Base-by-base conservation (phyloP, 2,329 filamentous ascomycete genomes). In the Nothopassalora personata region DNA sequence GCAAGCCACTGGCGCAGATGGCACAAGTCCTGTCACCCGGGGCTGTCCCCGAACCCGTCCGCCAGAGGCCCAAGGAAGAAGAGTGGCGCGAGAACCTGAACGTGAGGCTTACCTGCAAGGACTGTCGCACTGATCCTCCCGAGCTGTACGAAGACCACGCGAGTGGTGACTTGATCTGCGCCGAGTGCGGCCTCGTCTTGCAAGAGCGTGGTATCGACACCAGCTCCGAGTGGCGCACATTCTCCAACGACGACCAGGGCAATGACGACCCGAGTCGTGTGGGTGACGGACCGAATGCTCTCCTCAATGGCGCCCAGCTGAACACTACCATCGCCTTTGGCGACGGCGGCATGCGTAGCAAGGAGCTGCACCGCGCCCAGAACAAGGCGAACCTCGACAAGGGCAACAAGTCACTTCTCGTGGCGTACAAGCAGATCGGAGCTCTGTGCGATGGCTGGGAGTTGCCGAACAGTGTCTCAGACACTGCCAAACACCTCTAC, bases 201-300 rank as follows among this genome's bases (percentile, higher is more conserved):
- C 89, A 89, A 60, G 89, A 93, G 70, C 88, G 91, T 66, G 91
- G 94, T 73, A 92, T 99, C 71, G 95, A 99, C 73, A 95, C 90
- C 61, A 89, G 95, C 63, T 96, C 91, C 51, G 94, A 99, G 78
- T 99, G 94, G 94, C 90, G 94, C 73, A 99, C 94, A 0, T 99
- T 99, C 77, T 91, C 92, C 72, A 97, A 97, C 73, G 94, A 99
- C 71, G 95, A 99, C 73, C 91, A 96, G 74, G 91, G 90, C 70
- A 92, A 90, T 71, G 95, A 97, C 68, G 94, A 99, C 67, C 94
- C 95, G 4, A 97, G 91, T 60, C 94, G 94, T 91, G 93, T 99
- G 65, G 94, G 94, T 79, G 94, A 97, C 68, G 90, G 89, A 5
- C 87, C 88, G 61, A 97, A 97, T 71, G 88, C 90, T 56, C 86